phyloP scores from a whole-genome alignment of 2,329 filamentous ascomycete genomes.

The Xylariaceae sp. region DNA sequence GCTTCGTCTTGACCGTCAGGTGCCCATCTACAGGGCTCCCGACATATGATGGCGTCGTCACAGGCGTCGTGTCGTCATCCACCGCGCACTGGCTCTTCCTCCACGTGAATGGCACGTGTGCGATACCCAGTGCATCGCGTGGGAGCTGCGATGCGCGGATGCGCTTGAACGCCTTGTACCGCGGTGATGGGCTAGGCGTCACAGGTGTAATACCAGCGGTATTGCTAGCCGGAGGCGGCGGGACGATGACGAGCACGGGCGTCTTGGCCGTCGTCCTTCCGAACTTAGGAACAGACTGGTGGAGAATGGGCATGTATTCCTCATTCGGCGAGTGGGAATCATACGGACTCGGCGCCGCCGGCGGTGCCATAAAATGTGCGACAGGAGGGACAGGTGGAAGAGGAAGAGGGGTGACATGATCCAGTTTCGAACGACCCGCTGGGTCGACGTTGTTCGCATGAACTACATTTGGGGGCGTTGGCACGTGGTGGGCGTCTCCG shows the following conservation, averaged over 20 bases:
- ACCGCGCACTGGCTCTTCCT: slow-evolving; percentile 20
- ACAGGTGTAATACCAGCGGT: slow-evolving; percentile 28
- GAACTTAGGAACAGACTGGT: slow-evolving; percentile 21
- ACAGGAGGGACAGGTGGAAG: slow-evolving; percentile 5
- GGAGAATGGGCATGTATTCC: slow-evolving; percentile 28
- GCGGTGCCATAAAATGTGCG: slow-evolving; percentile 3
- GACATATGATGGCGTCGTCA: slow-evolving; percentile 23
- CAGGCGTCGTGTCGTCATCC: slow-evolving; percentile 25
- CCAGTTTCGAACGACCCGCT: slow-evolving; percentile 18
- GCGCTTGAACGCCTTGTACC: slow-evolving; percentile 18
- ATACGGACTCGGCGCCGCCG: slow-evolving; percentile 8
- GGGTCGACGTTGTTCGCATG: slow-evolving; percentile 11
- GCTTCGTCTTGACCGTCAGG: slow-evolving; percentile 23
- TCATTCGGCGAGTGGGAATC: slow-evolving; percentile 19
- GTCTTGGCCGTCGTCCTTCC: slow-evolving; percentile 11
- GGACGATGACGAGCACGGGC: slow-evolving; percentile 15
- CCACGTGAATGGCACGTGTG: slow-evolving; percentile 21
- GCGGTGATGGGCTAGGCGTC: slow-evolving; percentile 26
- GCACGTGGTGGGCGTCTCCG: slow-evolving; percentile 22
- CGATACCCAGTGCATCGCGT: slow-evolving; percentile 31
- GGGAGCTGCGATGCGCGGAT: slow-evolving; percentile 23
- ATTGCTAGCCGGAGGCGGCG: slow-evolving; percentile 24
- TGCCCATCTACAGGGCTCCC: slow-evolving; percentile 11
- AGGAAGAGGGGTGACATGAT: background rate
- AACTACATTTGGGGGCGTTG: slow-evolving; percentile 20